phyloP scores from a whole-genome alignment of 805 yeast species.

The Kodamaea laetipori region DNA sequence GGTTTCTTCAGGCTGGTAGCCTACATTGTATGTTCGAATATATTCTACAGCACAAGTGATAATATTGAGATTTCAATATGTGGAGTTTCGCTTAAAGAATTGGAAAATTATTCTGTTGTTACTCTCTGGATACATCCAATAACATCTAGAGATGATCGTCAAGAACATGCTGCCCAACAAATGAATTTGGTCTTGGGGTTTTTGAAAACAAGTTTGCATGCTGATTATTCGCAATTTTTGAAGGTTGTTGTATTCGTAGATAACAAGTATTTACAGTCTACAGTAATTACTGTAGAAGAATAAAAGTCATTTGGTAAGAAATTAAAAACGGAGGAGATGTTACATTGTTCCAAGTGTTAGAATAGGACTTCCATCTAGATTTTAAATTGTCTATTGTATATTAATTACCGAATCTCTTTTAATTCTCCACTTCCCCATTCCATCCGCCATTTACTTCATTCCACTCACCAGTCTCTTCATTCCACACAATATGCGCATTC shows the following conservation, averaged over 20 bases:
- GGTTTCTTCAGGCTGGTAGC: conserved; percentile 9
- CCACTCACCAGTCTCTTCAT: too few species aligned
- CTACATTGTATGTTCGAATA: conserved; percentile 7
- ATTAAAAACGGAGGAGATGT: too few species aligned
- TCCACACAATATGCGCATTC: too few species aligned
- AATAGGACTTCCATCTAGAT: too few species aligned
- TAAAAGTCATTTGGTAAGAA: background rate
- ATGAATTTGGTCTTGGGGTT: background rate
- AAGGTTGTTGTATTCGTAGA: conserved; percentile 4
- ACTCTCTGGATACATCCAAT: conserved; percentile 10
- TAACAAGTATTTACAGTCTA: conserved; percentile 1
- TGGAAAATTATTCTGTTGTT: conserved; percentile 6
- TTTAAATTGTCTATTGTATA: too few species aligned
- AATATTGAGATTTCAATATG: conserved; percentile 12
- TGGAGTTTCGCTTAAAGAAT: conserved; percentile 13
- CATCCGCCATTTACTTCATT: too few species aligned
- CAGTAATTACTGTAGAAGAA: background rate
- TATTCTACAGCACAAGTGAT: conserved; percentile 10
- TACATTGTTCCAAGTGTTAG: too few species aligned
- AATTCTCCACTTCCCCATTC: too few species aligned
- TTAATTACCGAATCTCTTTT: too few species aligned
- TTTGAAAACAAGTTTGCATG: conserved; percentile 1
- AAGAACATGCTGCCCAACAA: background rate
- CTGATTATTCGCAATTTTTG: conserved; percentile 4
- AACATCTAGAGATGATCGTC: background rate